A percentile compares a stretch with the other conserved stretches of the same genome.
Conservation (phyloP, 2,329 filamentous ascomycete genomes). For the Penicillium brevicompactum region DNA sequence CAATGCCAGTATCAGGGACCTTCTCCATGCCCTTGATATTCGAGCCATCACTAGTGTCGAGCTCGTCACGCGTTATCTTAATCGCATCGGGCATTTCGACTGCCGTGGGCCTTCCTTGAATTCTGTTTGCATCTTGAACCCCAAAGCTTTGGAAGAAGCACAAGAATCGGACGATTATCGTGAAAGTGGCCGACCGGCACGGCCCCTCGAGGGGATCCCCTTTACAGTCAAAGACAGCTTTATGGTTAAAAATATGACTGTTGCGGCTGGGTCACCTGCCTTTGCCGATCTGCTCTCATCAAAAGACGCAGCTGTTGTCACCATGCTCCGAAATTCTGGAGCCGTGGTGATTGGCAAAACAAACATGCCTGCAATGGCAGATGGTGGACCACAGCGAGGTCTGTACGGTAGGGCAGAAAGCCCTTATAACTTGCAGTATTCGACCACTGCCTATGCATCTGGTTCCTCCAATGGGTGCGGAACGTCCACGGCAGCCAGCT, state of each 20-base stretch:
- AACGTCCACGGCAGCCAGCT: constrained; percentile 51
- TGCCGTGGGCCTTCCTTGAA: constrained; percentile 43
- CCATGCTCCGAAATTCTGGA: constrained; percentile 49
- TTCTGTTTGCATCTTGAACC: constrained; percentile 51
- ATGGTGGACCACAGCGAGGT: constrained; percentile 58
- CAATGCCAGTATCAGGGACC: background rate
- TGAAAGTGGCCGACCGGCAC: constrained; percentile 33
- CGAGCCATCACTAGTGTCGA: constrained; percentile 44
- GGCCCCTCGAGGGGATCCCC: constrained; percentile 57
- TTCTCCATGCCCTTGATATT: constrained; percentile 1
- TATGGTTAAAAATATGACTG: constrained; percentile 54
- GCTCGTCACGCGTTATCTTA: constrained; percentile 47
- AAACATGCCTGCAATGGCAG: constrained; percentile 62
- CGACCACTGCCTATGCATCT: constrained; percentile 57
- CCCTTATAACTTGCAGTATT: constrained; percentile 57
- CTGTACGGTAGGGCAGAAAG: constrained; percentile 58
- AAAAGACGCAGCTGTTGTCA: constrained; percentile 54
- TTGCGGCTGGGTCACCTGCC: constrained; percentile 56
- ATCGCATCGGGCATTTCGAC: constrained; percentile 51
- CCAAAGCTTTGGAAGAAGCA: constrained; percentile 49
- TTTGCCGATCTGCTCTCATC: constrained; percentile 52
- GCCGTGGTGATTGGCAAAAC: constrained; percentile 57
- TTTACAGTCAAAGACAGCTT: constrained; percentile 61
- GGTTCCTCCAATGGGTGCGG: constrained; percentile 60
- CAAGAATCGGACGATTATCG: constrained; percentile 48